These are phyloP conservation scores for Cichorium intybus DNA, from an alignment of 140 eudicot genomes.

Conservation along the genomic window DNA sequence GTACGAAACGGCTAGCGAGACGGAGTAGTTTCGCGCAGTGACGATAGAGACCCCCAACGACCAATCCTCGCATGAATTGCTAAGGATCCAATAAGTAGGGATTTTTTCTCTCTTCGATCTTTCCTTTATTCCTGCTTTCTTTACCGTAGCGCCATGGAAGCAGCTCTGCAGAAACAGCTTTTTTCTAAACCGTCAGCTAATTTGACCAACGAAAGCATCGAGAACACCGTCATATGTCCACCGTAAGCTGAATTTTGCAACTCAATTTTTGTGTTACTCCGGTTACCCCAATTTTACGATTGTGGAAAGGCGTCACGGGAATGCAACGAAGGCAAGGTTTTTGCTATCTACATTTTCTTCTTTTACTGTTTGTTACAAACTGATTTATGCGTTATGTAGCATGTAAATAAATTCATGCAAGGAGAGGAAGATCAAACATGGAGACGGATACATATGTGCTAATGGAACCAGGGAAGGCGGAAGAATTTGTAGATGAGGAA, in stretches of 20 bases:
- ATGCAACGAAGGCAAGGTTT: slow-evolving; percentile 39
- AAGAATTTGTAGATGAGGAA: slow-evolving; percentile 78
- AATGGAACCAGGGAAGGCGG: slow-evolving; percentile 76
- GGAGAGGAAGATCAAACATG: slow-evolving; percentile 73
- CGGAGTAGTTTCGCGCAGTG: too few relatives aligned
- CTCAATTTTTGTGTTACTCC: slow-evolving; percentile 27
- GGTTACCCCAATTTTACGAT: slow-evolving; percentile 12
- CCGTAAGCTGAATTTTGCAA: slow-evolving; percentile 8
- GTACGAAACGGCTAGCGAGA: too few relatives aligned
- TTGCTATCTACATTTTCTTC: background rate
- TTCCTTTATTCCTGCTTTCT: too few relatives aligned
- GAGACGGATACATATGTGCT: slow-evolving; percentile 59
- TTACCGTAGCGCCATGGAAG: slow-evolving; percentile 34
- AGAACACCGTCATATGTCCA: slow-evolving; percentile 7
- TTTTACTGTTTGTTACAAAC: background rate
- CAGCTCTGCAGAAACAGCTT: slow-evolving; percentile 24
- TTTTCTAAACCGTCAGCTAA: background rate
- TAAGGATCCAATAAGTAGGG: too few relatives aligned
- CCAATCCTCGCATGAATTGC: too few relatives aligned
- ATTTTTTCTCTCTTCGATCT: too few relatives aligned
- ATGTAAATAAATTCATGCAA: slow-evolving; percentile 37
- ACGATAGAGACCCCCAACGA: too few relatives aligned
- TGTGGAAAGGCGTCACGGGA: slow-evolving; percentile 11
- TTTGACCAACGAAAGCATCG: too few relatives aligned
- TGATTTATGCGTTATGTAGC: slow-evolving; percentile 10